phyloP scores from a whole-genome alignment of 345 rosid genomes.

The Hibiscus trionum region DNA sequence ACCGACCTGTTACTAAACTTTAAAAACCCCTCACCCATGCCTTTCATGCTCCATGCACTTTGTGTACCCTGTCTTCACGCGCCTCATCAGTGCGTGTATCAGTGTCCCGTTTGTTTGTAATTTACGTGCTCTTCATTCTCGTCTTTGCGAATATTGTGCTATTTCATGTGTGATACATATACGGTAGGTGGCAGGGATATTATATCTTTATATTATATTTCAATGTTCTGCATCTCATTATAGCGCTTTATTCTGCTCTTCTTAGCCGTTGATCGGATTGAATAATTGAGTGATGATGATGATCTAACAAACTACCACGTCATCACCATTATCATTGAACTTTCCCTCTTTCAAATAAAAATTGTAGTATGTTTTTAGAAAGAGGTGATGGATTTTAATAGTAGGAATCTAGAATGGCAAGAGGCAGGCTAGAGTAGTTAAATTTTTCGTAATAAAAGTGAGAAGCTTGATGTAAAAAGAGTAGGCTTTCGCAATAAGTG shows the following conservation, averaged over 20 bases:
- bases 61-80: conserved; percentile 16
- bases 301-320: not conserved
- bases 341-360: too few species aligned
- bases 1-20: conserved; percentile 16
- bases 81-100: not conserved
- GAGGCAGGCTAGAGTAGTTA: too few species aligned
- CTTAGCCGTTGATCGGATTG: not conserved
- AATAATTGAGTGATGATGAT: not conserved
- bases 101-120: not conserved
- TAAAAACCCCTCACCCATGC: not conserved
- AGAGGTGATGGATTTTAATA: too few species aligned
- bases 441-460: too few species aligned
- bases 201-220: not conserved
- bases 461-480: too few species aligned
- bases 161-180: conserved; percentile 10
- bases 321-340: not conserved
- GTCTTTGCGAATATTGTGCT: not conserved
- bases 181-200: conserved; percentile 3
- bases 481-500: too few species aligned
- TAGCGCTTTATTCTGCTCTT: not conserved
- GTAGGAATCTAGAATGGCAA: too few species aligned
- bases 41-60: conserved; percentile 12
- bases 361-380: too few species aligned
- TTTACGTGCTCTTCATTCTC: too few species aligned
- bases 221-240: not conserved